Evolutionary conservation across 495 filamentous ascomycete species (phyloP).

Genomic region (Antarctomyces pellizariae): DNA sequence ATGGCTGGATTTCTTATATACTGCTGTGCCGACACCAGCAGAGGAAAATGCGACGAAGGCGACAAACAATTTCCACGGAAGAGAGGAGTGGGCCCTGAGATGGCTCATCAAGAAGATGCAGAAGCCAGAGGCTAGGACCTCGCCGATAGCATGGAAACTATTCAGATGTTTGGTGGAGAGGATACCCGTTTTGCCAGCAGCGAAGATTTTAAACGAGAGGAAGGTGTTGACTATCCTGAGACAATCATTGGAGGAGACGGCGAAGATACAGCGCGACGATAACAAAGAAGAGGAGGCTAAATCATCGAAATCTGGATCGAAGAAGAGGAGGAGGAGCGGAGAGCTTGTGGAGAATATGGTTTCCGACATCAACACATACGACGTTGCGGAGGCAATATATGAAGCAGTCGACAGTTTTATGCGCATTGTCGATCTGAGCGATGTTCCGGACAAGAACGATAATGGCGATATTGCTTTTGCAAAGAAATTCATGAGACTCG

Average conservation of each 20-base stretch:
- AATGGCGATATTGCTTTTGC: slow-evolving; percentile 14
- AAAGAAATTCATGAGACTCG: slow-evolving; percentile 28
- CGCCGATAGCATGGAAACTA: slow-evolving; percentile 23
- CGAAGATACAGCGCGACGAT: neutral
- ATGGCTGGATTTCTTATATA: slow-evolving; percentile 8
- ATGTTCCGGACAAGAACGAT: slow-evolving; percentile 13
- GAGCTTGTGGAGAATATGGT: slow-evolving; percentile 13
- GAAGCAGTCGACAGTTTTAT: slow-evolving; percentile 3
- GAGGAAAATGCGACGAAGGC: slow-evolving; percentile 11
- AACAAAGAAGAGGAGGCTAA: slow-evolving; percentile 7
- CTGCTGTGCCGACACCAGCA: slow-evolving; percentile 15
- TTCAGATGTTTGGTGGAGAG: slow-evolving; percentile 22
- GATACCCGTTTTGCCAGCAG: slow-evolving; percentile 22
- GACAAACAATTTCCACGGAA: slow-evolving; percentile 11
- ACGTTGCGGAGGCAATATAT: slow-evolving; percentile 3
- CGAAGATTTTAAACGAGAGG: slow-evolving; percentile 24
- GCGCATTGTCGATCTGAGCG: slow-evolving; percentile 5
- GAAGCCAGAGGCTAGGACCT: slow-evolving; percentile 12
- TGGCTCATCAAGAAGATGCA: slow-evolving; percentile 44
- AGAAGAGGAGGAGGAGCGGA: slow-evolving; percentile 19
- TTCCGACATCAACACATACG: neutral
- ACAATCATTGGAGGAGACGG: slow-evolving; percentile 17
- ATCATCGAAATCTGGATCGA: slow-evolving; percentile 12
- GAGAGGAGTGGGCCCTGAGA: slow-evolving; percentile 41
- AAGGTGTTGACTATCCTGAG: slow-evolving; percentile 24